These are phyloP conservation scores for Penicillium aurantiogriseum DNA, from an alignment of 2,329 filamentous ascomycete genomes.

Conservation along the genomic window DNA sequence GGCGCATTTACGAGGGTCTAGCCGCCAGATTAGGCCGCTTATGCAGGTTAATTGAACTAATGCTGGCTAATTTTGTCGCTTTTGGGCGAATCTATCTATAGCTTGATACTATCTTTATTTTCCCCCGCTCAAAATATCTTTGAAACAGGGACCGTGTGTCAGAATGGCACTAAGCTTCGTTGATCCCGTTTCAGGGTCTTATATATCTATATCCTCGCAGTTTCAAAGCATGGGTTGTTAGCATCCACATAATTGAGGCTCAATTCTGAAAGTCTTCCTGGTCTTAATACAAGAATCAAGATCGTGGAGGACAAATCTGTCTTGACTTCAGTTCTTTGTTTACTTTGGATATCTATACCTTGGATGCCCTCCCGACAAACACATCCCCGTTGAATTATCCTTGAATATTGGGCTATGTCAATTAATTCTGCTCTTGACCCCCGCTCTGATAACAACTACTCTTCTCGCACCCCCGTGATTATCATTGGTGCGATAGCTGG, in stretches of 20 bases:
- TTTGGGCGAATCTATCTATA: slow-evolving; percentile 24
- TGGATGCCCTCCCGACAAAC: background rate
- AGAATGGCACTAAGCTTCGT: slow-evolving; percentile 16
- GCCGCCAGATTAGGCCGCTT: background rate
- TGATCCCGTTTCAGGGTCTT: slow-evolving; percentile 5
- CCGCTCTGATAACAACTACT: background rate
- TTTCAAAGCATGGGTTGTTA: background rate
- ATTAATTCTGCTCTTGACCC: background rate
- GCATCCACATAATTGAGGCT: background rate
- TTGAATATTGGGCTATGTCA: slow-evolving; percentile 1
- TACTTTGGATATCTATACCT: background rate
- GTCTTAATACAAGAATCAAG: background rate
- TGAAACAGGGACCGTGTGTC: slow-evolving; percentile 23
- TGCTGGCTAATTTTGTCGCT: slow-evolving; percentile 20
- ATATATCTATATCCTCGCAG: slow-evolving; percentile 16
- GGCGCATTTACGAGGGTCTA: slow-evolving; percentile 8
- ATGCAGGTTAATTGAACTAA: slow-evolving; percentile 10
- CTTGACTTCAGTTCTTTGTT: background rate
- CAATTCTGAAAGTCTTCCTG: background rate
- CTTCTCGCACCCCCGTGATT: slow-evolving; percentile 4
- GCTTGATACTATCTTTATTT: slow-evolving; percentile 24
- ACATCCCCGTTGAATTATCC: background rate
- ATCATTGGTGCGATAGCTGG: slow-evolving; percentile 7
- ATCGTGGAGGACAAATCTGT: background rate
- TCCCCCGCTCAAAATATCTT: slow-evolving; percentile 17